Percentiles rank a stretch among this genome's conserved stretches.
These are phyloP conservation scores for Sordariomycetes sp. DNA, from an alignment of 2,329 filamentous ascomycete genomes.

Conservation along the genomic window DNA sequence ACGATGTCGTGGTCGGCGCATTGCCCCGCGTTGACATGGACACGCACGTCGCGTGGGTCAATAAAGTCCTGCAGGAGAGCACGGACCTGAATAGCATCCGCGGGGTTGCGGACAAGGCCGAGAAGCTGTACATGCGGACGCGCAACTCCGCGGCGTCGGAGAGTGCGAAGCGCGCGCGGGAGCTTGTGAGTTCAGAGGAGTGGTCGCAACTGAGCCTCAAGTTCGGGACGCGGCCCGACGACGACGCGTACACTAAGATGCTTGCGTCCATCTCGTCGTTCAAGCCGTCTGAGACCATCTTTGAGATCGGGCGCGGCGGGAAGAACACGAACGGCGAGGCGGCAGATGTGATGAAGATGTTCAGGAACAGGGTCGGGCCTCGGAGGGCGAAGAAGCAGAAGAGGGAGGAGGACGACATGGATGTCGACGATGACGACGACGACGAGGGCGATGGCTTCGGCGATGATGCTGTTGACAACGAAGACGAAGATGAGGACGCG, in stretches of 20 bases:
- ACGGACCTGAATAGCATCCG: constrained; percentile 60
- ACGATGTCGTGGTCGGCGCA: constrained; percentile 73
- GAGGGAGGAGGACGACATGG: constrained; percentile 18
- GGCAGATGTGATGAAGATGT: constrained; percentile 62
- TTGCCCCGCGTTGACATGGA: constrained; percentile 63
- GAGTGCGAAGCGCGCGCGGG: constrained; percentile 77
- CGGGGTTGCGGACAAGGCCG: constrained; percentile 69
- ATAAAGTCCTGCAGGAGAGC: constrained; percentile 62
- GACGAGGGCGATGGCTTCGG: constrained; percentile 20
- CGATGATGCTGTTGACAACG: constrained; percentile 7
- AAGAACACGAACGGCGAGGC: constrained; percentile 49
- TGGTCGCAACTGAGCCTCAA: constrained; percentile 70
- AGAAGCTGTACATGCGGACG: constrained; percentile 84
- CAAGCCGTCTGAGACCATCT: constrained; percentile 87
- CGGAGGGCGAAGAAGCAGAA: constrained; percentile 29
- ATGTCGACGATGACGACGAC: constrained; percentile 13
- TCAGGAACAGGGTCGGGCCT: constrained; percentile 55
- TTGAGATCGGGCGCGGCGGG: constrained; percentile 71
- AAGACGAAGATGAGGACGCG: constrained; percentile 29
- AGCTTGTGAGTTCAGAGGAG: constrained; percentile 54
- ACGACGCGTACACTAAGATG: constrained; percentile 68
- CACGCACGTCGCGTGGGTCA: constrained; percentile 67
- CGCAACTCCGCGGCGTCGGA: constrained; percentile 81
- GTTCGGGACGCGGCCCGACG: constrained; percentile 51
- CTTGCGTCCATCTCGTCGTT: constrained; percentile 79